These are phyloP conservation scores for Sarcodon sp. DNA, from an alignment of 768 basidiomycete species.

Conservation along the genomic window DNA sequence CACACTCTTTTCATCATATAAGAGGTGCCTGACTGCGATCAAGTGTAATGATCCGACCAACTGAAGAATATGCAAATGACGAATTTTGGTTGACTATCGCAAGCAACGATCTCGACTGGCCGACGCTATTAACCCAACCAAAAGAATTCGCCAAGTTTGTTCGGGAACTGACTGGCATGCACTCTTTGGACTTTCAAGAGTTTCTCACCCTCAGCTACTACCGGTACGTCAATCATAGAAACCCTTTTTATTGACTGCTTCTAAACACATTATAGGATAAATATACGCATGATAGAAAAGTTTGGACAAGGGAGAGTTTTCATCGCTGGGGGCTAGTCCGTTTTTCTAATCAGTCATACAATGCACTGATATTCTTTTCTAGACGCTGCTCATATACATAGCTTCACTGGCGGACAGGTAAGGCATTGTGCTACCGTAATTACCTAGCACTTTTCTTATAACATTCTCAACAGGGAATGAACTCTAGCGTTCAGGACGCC, in stretches of 20 bases:
- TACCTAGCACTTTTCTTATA: neutral
- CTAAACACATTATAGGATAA: conserved; percentile 19
- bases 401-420: conserved; percentile 28
- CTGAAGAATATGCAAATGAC: conserved; percentile 10
- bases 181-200: conserved; percentile 19
- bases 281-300: conserved; percentile 32
- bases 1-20: neutral
- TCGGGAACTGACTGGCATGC: conserved; percentile 13
- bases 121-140: conserved; percentile 8
- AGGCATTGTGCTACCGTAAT: neutral
- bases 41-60: conserved; percentile 4
- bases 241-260: no score
- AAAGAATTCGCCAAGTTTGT: conserved; percentile 19
- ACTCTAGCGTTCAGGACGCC: conserved; percentile 16
- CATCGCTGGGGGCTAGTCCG: conserved; percentile 28
- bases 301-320: conserved; percentile 32
- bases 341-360: neutral
- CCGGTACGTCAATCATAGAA: conserved; percentile 9
- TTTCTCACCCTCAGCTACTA: conserved; percentile 15
- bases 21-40: neutral
- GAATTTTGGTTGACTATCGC: conserved; percentile 8
- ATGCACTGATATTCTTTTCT: neutral
- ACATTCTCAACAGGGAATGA: conserved; percentile 13
- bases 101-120: conserved; percentile 4
- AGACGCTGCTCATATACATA: conserved; percentile 39